Percentiles rank a stretch among this genome's conserved stretches.
These are phyloP conservation scores for Sporothrix curviconia DNA, from an alignment of 2,329 filamentous ascomycete species.

Conservation along the genomic window DNA sequence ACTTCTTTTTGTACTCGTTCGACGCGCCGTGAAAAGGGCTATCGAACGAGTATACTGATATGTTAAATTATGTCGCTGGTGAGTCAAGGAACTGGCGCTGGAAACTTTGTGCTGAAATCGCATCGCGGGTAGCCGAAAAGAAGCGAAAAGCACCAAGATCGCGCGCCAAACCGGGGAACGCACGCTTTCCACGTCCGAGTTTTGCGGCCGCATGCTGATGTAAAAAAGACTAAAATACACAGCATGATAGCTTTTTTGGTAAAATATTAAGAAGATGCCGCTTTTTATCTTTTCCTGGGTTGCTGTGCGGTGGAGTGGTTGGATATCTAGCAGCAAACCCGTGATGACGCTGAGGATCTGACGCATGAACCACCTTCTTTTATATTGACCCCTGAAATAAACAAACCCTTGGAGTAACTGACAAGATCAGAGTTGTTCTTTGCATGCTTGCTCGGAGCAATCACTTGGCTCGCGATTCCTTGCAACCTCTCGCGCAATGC, in stretches of 20 bases:
- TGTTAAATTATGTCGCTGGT: too few species aligned
- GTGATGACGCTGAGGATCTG: too few species aligned
- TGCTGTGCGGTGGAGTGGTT: too few species aligned
- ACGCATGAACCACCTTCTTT: too few species aligned
- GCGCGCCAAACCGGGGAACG: neutral
- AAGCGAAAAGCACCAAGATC: neutral
- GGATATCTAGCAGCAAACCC: too few species aligned
- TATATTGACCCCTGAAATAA: too few species aligned
- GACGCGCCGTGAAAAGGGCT: constrained; percentile 40
- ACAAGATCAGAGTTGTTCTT: too few species aligned
- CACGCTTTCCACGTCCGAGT: neutral
- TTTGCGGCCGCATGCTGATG: neutral
- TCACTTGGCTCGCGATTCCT: neutral
- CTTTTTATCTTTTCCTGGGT: too few species aligned
- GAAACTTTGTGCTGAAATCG: neutral
- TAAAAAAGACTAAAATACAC: neutral
- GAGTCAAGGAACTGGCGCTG: neutral
- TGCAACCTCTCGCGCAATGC: neutral
- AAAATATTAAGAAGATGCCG: neutral
- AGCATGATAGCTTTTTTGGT: neutral
- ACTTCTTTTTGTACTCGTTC: constrained; percentile 61
- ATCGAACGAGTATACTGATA: constrained; percentile 33
- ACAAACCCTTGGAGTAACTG: too few species aligned
- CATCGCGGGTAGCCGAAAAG: constrained; percentile 14
- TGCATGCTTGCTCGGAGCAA: neutral